Evolutionary conservation across 306 rosid genomes (phyloP).

Genomic region (Canavalia gladiata): DNA sequence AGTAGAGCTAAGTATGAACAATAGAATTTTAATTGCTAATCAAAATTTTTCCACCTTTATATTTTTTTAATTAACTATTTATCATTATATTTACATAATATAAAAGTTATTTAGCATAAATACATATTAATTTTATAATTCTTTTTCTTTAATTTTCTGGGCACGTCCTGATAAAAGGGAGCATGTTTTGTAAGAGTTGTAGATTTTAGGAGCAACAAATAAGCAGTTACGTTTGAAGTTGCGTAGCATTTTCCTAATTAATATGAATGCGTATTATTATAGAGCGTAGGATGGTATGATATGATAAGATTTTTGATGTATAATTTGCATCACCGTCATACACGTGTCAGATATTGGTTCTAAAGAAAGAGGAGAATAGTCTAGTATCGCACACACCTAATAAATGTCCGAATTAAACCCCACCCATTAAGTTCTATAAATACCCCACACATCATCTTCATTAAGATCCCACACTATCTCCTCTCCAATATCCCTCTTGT

Average conservation of each 20-base stretch:
- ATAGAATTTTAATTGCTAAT: too few relatives aligned
- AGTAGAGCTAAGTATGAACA: too few relatives aligned
- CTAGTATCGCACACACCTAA: constrained; percentile 31
- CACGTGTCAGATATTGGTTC: constrained; percentile 47
- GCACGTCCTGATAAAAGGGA: too few relatives aligned
- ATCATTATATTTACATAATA: too few relatives aligned
- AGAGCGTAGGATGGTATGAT: constrained; percentile 34
- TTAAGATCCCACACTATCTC: constrained; percentile 40
- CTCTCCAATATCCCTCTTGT: constrained; percentile 43
- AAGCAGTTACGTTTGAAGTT: background rate
- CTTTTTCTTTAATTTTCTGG: too few relatives aligned
- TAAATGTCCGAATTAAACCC: constrained; percentile 43
- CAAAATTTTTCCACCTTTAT: too few relatives aligned
- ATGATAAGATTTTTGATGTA: background rate
- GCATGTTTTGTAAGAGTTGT: background rate
- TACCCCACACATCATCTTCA: constrained; percentile 29
- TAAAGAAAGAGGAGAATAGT: background rate
- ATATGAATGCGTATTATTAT: background rate
- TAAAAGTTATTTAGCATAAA: too few relatives aligned
- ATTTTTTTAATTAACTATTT: too few relatives aligned
- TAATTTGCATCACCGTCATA: constrained; percentile 35
- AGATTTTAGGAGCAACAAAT: constrained; percentile 15
- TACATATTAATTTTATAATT: too few relatives aligned
- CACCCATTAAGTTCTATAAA: constrained; percentile 39
- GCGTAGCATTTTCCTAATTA: constrained; percentile 16